Evolutionary conservation across 1,284 basidiomycete species (phyloP).

Genomic region (Ceratobasidium sp.): DNA sequence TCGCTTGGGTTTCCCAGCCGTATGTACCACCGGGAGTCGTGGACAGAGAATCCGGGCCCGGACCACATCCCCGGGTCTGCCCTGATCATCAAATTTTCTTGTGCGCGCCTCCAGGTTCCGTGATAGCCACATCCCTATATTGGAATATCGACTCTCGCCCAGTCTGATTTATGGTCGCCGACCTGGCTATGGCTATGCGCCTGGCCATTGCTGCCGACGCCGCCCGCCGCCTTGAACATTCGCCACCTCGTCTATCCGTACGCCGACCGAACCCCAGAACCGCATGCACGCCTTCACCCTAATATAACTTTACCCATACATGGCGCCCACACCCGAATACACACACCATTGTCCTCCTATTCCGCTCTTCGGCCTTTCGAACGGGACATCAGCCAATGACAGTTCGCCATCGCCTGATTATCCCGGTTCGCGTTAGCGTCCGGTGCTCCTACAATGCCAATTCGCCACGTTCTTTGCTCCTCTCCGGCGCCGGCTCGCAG

Average conservation of each 20-base stretch:
- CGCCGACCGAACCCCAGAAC: no score
- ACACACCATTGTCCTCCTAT: constrained; percentile 19
- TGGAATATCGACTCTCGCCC: no score
- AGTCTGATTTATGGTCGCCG: no score
- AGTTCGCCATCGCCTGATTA: background rate
- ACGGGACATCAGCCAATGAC: background rate
- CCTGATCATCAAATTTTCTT: background rate
- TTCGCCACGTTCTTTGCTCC: background rate
- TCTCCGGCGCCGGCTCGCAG: constrained; percentile 25
- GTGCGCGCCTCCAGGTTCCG: background rate
- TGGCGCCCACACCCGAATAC: background rate
- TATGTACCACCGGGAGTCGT: constrained; percentile 8
- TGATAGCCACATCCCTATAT: no score
- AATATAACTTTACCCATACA: background rate
- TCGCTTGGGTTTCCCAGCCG: no score
- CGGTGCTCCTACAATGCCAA: constrained; percentile 6
- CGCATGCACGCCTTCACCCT: no score
- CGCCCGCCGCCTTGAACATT: no score
- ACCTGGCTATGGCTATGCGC: no score
- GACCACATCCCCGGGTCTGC: background rate
- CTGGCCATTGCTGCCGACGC: no score
- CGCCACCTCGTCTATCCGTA: no score
- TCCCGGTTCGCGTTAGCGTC: constrained; percentile 18
- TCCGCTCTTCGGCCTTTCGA: constrained; percentile 10
- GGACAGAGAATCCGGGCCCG: constrained; percentile 4